phyloP scores from a whole-genome alignment of 805 yeast species.

The Spathaspora girioi region DNA sequence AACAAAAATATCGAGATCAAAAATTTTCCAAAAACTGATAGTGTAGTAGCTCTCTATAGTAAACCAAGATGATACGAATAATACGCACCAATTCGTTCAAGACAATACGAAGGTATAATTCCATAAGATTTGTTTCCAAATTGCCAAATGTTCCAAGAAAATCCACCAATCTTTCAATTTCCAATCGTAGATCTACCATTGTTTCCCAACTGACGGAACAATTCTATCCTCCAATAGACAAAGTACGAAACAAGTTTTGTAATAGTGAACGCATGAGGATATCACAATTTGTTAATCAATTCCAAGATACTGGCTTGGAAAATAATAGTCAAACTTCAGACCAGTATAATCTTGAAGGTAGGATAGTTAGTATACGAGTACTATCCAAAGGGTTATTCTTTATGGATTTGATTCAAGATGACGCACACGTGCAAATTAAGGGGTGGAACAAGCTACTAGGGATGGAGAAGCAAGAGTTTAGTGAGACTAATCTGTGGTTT shows the following conservation, averaged over 20 bases:
- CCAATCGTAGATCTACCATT: neutral
- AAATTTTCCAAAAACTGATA: too few relatives aligned
- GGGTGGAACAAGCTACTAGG: slow-evolving; percentile 49
- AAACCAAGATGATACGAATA: neutral
- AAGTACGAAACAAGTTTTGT: slow-evolving; percentile 5
- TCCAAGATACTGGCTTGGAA: slow-evolving; percentile 8
- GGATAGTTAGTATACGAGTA: slow-evolving; percentile 52
- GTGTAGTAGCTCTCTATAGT: neutral
- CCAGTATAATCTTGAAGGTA: slow-evolving; percentile 43
- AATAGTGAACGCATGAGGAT: neutral
- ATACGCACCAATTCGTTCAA: neutral
- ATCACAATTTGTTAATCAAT: slow-evolving; percentile 6
- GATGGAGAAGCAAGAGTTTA: slow-evolving; percentile 40
- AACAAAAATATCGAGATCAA: too few relatives aligned
- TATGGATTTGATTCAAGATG: slow-evolving; percentile 66
- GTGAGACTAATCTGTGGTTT: slow-evolving; percentile 36
- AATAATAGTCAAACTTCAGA: slow-evolving; percentile 6
- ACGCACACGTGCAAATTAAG: slow-evolving; percentile 55
- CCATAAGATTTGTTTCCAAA: neutral
- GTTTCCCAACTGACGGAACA: neutral
- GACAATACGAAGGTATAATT: neutral
- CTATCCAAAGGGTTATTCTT: slow-evolving; percentile 70
- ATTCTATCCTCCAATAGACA: slow-evolving; percentile 10
- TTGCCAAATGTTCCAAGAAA: neutral
- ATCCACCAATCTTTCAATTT: too few relatives aligned